Percentiles rank a stretch among this genome's conserved stretches.
Conservation (phyloP, 108 stramenopile genomes). For the Epithemia pelagica region DNA sequence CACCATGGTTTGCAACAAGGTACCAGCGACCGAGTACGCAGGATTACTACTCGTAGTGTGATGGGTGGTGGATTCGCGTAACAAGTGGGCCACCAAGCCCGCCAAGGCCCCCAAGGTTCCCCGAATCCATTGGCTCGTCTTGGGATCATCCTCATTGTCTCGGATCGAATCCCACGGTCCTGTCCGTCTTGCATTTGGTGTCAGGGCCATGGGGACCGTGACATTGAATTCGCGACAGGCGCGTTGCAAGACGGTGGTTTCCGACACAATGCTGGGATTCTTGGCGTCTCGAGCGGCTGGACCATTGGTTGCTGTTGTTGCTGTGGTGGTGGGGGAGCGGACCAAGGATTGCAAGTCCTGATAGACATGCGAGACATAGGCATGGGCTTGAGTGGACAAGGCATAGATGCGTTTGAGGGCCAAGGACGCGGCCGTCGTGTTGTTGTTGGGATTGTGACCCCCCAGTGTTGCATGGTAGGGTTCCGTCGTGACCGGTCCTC, state of each 20-base stretch:
- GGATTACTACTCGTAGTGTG: slow-evolving; percentile 11
- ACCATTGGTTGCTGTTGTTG: not conserved
- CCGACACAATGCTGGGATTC: not conserved
- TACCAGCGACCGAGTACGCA: slow-evolving; percentile 28
- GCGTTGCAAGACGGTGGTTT: not conserved
- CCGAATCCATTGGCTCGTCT: slow-evolving; percentile 17
- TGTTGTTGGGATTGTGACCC: not conserved
- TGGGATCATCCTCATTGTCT: slow-evolving; percentile 34
- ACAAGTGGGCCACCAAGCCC: slow-evolving; percentile 33
- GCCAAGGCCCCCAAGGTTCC: slow-evolving; percentile 47
- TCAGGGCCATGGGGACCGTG: slow-evolving; percentile 42
- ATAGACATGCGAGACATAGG: slow-evolving; percentile 21
- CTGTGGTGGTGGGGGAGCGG: no score
- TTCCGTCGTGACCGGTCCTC: not conserved
- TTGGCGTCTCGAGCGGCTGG: not conserved
- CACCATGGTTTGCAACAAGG: slow-evolving; percentile 46
- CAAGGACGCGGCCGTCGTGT: not conserved
- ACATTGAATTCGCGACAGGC: slow-evolving; percentile 60
- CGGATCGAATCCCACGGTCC: no score
- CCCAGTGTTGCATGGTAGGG: not conserved
- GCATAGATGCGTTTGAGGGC: slow-evolving; percentile 42
- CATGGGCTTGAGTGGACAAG: slow-evolving; percentile 41
- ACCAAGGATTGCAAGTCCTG: not conserved
- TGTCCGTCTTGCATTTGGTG: no score
- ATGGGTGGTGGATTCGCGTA: slow-evolving; percentile 7